A percentile compares a stretch with the other conserved stretches of the same genome.
phyloP scores from a whole-genome alignment of 441 rosid species.

The Populus tomentosa region DNA sequence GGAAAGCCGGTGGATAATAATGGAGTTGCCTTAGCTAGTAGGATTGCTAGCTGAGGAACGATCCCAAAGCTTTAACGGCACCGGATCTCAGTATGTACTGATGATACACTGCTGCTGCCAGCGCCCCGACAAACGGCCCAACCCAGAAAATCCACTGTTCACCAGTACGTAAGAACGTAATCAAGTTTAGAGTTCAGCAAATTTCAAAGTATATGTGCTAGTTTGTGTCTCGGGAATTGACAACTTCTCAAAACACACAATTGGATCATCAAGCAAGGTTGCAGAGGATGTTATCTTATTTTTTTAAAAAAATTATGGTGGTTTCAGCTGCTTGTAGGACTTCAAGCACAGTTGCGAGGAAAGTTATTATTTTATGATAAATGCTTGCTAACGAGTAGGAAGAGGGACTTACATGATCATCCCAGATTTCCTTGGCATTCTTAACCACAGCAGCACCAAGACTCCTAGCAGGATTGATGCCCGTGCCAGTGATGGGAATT shows the following conservation, averaged over 20 bases:
- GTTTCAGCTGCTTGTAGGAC: not conserved
- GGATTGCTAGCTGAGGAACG: constrained; percentile 12
- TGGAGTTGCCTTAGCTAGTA: not conserved
- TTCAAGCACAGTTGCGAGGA: not conserved
- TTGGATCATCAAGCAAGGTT: not conserved
- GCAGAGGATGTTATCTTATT: not conserved
- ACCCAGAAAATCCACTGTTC: constrained; percentile 25
- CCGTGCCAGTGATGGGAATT: constrained; percentile 14
- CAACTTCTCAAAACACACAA: not conserved
- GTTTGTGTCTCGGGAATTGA: not conserved
- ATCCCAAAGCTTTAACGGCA: constrained; percentile 16
- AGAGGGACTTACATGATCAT: constrained; percentile 5
- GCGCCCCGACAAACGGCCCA: constrained; percentile 18
- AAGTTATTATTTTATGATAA: too few relatives aligned
- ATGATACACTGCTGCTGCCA: constrained; percentile 11
- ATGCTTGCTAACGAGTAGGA: too few relatives aligned
- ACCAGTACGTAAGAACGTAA: not conserved
- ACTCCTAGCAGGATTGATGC: constrained; percentile 21
- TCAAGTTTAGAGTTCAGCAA: not conserved
- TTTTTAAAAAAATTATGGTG: too few relatives aligned
- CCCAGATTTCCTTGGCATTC: constrained; percentile 12
- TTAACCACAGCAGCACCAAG: constrained; percentile 16
- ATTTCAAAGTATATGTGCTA: too few relatives aligned
- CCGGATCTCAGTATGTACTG: constrained; percentile 10
- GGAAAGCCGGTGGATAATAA: not conserved